Evolutionary conservation across 257 asterid species (phyloP), one percentile per base, ranked within the genome.

Genomic region (Rubia yunnanensis): DNA sequence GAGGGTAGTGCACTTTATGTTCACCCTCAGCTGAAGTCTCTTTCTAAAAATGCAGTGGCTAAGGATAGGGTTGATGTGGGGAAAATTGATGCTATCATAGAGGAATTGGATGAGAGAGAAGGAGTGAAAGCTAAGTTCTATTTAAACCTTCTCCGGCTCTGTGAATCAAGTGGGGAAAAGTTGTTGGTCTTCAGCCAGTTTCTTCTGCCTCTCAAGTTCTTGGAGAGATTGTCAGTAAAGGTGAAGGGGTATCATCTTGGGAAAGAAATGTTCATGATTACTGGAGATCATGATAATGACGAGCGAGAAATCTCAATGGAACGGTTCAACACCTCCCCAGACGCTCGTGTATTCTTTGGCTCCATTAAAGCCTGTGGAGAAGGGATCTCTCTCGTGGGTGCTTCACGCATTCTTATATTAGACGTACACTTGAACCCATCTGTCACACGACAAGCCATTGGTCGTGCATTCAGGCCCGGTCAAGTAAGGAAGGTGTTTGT

Each of bases 381-480:
- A 78, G 99, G 99, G 56, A 86, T 94, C 72, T 89, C 99, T 39
- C 89, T 94, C 8, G 97, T 94, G 28, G 97, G 99, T 30, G 99
- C 99, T 9, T 94, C 99, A 0, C 91, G 99, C 24, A 82, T 94
- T 59, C 77, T 94, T 14, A 80, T 94, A 63, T 64, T 94, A 68
- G 99, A 94, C 9, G 85, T 94, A 22, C 99, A 85, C 74, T 62
- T 94, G 69, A 94, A 94, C 76, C 97, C 99, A 3, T 94, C 97
- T 8, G 88, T 94, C 2, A 89, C 96, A 23, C 97, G 99, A 58
- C 99, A 94, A 75, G 99, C 96, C 38, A 83, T 94, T n/a, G 99
- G 99, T n/a, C 96, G 99, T 32, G 97, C 97, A 67, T 94, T 86
- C 76, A 80, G 99, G 65, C 99, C 99, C 1, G 99, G 99, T 32